A percentile compares a stretch with the other conserved stretches of the same genome.
These are phyloP conservation scores for Kodamaea fukazawae DNA, from an alignment of 805 yeast genomes.

Conservation along the genomic window DNA sequence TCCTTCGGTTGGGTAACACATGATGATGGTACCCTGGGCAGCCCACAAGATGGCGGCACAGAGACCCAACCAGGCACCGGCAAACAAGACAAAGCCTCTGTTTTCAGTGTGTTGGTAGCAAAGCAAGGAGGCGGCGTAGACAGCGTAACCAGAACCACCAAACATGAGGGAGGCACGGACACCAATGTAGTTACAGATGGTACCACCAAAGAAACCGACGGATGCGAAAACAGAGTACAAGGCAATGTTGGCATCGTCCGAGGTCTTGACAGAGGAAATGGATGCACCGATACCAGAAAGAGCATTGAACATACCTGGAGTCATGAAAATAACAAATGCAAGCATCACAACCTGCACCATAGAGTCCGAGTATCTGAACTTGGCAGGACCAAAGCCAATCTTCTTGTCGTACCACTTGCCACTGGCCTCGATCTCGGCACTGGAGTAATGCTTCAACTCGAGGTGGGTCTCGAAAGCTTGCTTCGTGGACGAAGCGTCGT, in stretches of 20 bases:
- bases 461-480: slow-evolving; percentile 13
- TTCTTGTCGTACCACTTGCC: slow-evolving; percentile 42
- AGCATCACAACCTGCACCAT: slow-evolving; percentile 45
- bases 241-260: slow-evolving; percentile 51
- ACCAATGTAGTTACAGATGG: slow-evolving; percentile 51
- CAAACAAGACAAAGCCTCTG: slow-evolving; percentile 51
- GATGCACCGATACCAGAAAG: slow-evolving; percentile 49
- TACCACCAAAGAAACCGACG: slow-evolving; percentile 57
- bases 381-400: slow-evolving; percentile 6
- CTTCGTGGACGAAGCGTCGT: slow-evolving; percentile 4
- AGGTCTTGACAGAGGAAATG: slow-evolving; percentile 33
- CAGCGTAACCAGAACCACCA: slow-evolving; percentile 56
- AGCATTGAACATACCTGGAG: slow-evolving; percentile 56
- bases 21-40: slow-evolving; percentile 55
- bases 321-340: slow-evolving; percentile 46
- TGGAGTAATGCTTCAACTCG: slow-evolving; percentile 23
- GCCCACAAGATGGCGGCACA: slow-evolving; percentile 59
- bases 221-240: slow-evolving; percentile 54
- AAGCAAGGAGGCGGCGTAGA: slow-evolving; percentile 52
- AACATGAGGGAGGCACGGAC: slow-evolving; percentile 41
- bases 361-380: slow-evolving; percentile 33
- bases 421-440: slow-evolving; percentile 29
- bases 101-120: slow-evolving; percentile 46
- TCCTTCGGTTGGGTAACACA: slow-evolving; percentile 55
- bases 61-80: slow-evolving; percentile 57